Base-by-base conservation (phyloP, 371 early-diverging fungal genomes). In the Conidiobolus incongruus region DNA sequence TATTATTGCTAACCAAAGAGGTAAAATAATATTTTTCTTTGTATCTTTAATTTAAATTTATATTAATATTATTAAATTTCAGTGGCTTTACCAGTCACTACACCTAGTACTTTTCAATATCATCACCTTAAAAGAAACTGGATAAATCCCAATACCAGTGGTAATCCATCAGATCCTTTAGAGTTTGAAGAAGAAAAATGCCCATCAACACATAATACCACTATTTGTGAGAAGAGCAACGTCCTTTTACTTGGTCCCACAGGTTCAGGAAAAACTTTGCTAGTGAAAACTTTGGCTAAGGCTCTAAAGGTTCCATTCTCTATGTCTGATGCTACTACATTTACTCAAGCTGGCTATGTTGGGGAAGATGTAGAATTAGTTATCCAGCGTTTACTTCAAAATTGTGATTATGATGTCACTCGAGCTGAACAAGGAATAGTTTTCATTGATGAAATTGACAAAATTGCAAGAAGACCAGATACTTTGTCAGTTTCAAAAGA, bases 401-500 rank as follows among this genome's bases (percentile, higher is more conserved):
- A 71, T 47, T 79, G 84, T 46, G 81, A 87, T 54, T 88, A 72
- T 51, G 81, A 90, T 51, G 78, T 89, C 26, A 67, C 68, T 22
- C 68, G 68, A 37, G 90, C 91, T 4, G 81, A 90, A 56, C 68
- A 69, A 11, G 91, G 91, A 0, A 86, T 90, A 43, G 81, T 90
- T 13, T 89, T 87, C 59, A 82, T 90, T 47, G 91, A 90, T 51
- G 91, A 90, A 53, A 77, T 89, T 28, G 91, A 90, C 61, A 87
- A 87, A 56, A 77, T 87, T 42, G 72, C 84, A 1, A 61, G 76
- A 43, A 59, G 77, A 49, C 71, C 77, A 0, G 89, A 86, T 53
- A 53, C 77, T 7, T 62, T 66, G 47, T 72, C 80, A 0, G 62
- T 71, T 17, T 70, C 84, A n/a, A 79, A 83, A 48, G 91, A 90